Evolutionary conservation across 208 protist species (phyloP), one percentile per base, ranked within the genome.

Genomic region (Angomonas desouzai): DNA sequence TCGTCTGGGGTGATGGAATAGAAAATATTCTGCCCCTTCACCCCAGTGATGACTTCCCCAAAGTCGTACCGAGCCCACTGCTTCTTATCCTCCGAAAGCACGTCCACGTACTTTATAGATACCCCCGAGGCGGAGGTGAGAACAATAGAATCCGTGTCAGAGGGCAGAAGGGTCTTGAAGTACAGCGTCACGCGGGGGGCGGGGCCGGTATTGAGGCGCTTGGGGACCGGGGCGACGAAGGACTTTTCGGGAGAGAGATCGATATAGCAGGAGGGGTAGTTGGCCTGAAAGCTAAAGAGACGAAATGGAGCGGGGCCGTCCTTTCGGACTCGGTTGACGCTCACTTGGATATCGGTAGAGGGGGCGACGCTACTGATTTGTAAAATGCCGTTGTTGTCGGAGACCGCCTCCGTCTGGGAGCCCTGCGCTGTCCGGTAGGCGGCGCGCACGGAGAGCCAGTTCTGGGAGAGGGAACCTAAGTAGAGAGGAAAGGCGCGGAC

Each of bases 231-330:
- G 2, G 77, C 75, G 9, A 79, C 10, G 62, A 94, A 91, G 4
- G 47, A 60, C 58, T 79, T 87, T 27, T 38, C 28, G 3, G 83
- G 70, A 3, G 76, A 74, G 28, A 92, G 74, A 1, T 67, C 61
- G 34, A 95, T 76, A 49, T 79, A 74, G 66, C 89, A 95, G 18
- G 64, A 48, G n/a, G 79, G 78, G n/a, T 20, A 49, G 70, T 87
- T 92, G 1, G 89, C 81, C 32, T 87, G 70, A 30, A 85, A 87
- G 64, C 81, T 88, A 51, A 83, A 88, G 55, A 95, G 82, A 45
- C 77, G 76, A 64, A 95, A 95, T 3, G 89, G 85, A 0, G 83
- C 78, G 3, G 89, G 81, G 3, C 73, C 81, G 33, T 87, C 84
- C 2, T 32, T 9, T 11, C 76, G 66, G 25, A 83, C 64, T 18